phyloP scores from a whole-genome alignment of 177 flowering plant genomes.

The Vitis hybrid region DNA sequence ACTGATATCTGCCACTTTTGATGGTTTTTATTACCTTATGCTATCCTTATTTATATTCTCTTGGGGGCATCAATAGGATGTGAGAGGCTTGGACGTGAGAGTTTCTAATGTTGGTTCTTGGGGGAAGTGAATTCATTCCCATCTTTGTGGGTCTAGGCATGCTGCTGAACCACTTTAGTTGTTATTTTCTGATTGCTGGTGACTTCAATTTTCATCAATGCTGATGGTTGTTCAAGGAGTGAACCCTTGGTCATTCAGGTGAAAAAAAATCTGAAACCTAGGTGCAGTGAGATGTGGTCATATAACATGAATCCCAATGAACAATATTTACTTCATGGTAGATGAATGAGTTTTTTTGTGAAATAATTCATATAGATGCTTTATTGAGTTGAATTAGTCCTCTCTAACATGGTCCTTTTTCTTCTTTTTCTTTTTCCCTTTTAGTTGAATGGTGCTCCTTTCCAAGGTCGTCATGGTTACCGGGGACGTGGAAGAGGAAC shows the following conservation, averaged over 20 bases:
- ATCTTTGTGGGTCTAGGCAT: not conserved
- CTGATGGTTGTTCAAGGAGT: no score
- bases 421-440: slow-evolving; percentile 10
- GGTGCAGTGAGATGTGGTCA: no score
- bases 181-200: no score
- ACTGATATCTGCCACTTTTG: not conserved
- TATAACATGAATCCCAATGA: no score
- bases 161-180: not conserved
- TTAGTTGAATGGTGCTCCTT: slow-evolving; percentile 62
- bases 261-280: no score
- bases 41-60: not conserved
- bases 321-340: not conserved
- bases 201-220: no score
- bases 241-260: no score
- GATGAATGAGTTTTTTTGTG: not conserved
- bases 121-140: not conserved
- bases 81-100: not conserved
- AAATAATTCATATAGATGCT: not conserved
- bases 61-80: not conserved
- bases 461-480: slow-evolving; percentile 40
- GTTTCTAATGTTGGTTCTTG: not conserved
- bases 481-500: slow-evolving; percentile 81
- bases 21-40: not conserved
- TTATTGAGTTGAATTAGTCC: not conserved
- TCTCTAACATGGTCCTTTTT: not conserved